A percentile compares a stretch with the other conserved stretches of the same genome.
phyloP scores from a whole-genome alignment of 139 green algal genomes.

The Chlorella sp. region DNA sequence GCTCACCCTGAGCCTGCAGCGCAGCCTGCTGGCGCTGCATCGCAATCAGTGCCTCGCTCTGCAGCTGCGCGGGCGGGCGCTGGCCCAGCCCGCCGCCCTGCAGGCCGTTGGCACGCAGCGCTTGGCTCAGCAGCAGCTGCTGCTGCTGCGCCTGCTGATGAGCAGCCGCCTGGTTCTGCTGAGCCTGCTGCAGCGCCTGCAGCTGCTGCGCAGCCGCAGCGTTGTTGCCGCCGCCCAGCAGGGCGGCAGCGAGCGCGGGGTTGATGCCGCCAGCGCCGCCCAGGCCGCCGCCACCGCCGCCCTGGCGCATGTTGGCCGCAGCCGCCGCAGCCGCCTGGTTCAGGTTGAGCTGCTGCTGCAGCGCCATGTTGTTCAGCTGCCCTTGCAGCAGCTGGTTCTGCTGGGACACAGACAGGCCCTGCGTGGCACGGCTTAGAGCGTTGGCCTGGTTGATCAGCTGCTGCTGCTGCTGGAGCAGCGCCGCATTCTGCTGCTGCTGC shows the following conservation, averaged over 20 bases:
- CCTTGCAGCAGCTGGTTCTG: slow-evolving; percentile 44
- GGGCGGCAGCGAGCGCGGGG: slow-evolving; percentile 14
- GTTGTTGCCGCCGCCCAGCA: slow-evolving; percentile 23
- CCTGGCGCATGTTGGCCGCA: slow-evolving; percentile 9
- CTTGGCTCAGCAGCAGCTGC: slow-evolving; percentile 34
- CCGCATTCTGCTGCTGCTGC: slow-evolving; percentile 28
- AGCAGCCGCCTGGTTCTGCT: background rate
- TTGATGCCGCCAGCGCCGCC: slow-evolving; percentile 26
- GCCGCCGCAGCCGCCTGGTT: background rate
- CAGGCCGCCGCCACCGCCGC: slow-evolving; percentile 1
- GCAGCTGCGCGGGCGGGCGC: slow-evolving; percentile 27
- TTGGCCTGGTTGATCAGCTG: background rate
- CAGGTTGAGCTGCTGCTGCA: slow-evolving; percentile 36
- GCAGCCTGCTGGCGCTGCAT: slow-evolving; percentile 51
- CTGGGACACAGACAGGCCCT: slow-evolving; percentile 13
- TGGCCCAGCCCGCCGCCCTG: slow-evolving; percentile 18
- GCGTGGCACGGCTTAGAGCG: slow-evolving; percentile 7
- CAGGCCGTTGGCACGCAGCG: slow-evolving; percentile 29
- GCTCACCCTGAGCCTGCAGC: slow-evolving; percentile 26
- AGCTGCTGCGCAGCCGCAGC: slow-evolving; percentile 3
- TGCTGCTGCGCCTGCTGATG: slow-evolving; percentile 31
- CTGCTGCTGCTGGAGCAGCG: slow-evolving; percentile 24
- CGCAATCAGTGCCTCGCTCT: slow-evolving; percentile 52
- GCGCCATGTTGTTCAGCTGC: slow-evolving; percentile 32
- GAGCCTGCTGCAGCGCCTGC: slow-evolving; percentile 22